Conservation (phyloP, 345 rosid genomes). For the Camelina neglecta region DNA sequence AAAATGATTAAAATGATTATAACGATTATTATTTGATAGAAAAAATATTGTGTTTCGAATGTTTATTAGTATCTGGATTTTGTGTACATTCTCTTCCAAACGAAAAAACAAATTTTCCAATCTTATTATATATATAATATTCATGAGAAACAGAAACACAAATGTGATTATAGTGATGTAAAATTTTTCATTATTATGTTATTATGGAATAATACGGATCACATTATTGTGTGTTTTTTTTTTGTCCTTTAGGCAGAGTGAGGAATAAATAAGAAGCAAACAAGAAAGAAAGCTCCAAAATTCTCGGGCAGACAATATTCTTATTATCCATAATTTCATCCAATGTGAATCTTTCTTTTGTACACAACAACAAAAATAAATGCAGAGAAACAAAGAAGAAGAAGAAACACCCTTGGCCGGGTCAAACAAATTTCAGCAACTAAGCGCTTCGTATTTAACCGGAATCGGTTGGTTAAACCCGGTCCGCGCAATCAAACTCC, state of each 20-base stretch:
- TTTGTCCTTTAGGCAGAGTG: constrained; percentile 18
- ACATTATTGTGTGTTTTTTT: not conserved
- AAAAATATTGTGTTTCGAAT: not conserved
- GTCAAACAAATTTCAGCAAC: constrained; percentile 58
- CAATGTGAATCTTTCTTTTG: constrained; percentile 40
- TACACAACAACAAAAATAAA: too few species aligned
- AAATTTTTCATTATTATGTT: not conserved
- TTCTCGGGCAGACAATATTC: constrained; percentile 46
- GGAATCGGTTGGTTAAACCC: constrained; percentile 83
- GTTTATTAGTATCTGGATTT: not conserved
- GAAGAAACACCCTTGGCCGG: not conserved
- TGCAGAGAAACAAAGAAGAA: not conserved
- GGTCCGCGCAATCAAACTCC: constrained; percentile 73
- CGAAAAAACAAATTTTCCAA: not conserved
- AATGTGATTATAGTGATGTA: not conserved
- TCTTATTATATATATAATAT: not conserved
- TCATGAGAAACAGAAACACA: constrained; percentile 16
- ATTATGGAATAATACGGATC: not conserved
- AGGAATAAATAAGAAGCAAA: constrained; percentile 32
- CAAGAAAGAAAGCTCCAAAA: constrained; percentile 45
- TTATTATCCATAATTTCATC: constrained; percentile 46
- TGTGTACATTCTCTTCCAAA: not conserved
- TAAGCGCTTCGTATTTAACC: constrained; percentile 85
- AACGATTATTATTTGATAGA: not conserved
- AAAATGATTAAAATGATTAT: not conserved